These are phyloP conservation scores for Bryoerythrophyllum caledonicum DNA, from an alignment of 225 moss, liverwort and hornwort genomes.

Conservation along the genomic window DNA sequence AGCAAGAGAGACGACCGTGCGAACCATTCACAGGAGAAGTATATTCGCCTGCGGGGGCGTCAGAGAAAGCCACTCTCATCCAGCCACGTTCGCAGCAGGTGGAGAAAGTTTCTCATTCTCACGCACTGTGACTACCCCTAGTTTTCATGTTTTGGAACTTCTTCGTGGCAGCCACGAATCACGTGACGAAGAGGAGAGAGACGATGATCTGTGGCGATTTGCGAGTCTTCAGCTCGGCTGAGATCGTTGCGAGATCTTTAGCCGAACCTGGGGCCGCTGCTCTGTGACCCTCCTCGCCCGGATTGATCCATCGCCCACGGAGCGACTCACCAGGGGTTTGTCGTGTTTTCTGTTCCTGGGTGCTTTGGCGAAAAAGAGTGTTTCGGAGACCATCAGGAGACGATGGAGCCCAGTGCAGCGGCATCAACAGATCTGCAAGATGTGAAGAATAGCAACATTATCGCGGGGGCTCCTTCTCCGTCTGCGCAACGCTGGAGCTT, in stretches of 20 bases:
- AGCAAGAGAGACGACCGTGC: too few species aligned
- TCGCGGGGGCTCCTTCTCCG: slow-evolving; percentile 25
- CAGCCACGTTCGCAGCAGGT: too few species aligned
- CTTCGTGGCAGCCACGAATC: neutral
- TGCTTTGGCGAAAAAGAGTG: neutral
- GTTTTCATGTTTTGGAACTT: neutral
- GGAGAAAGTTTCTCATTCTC: neutral
- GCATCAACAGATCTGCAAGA: slow-evolving; percentile 20
- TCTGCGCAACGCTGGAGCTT: slow-evolving; percentile 55
- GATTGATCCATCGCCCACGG: neutral
- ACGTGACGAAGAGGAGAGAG: neutral
- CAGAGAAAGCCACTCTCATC: too few species aligned
- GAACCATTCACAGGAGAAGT: too few species aligned
- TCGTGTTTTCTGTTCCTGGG: neutral
- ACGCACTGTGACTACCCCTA: too few species aligned
- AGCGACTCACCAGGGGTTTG: neutral
- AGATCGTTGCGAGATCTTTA: neutral
- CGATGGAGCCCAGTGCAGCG: slow-evolving; percentile 22
- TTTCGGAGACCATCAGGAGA: neutral
- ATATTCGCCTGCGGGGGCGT: too few species aligned
- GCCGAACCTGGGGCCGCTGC: neutral
- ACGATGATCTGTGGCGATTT: neutral
- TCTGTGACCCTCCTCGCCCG: neutral
- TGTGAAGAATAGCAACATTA: neutral
- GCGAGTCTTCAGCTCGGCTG: neutral